Evolutionary conservation across 2,329 filamentous ascomycete genomes (phyloP), one percentile per base, ranked within the genome.

Genomic region (Monosporascus sp.): DNA sequence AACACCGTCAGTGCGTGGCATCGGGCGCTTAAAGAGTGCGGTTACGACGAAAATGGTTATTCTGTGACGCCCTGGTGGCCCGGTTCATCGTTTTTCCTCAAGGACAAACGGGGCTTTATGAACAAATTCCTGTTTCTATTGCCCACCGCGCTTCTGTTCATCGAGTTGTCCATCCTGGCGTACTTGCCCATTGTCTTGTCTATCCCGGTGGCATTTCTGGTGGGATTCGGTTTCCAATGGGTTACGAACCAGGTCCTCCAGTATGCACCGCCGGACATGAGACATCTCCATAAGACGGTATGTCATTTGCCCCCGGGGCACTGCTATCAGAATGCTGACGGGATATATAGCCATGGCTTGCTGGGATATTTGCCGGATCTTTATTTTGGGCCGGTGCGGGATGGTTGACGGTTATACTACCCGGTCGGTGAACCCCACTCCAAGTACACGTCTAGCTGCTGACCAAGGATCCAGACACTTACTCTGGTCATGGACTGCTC

Each of bases 291-390:
- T 68, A 90, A 88, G 73, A 97, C 94, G 55, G 87, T 91, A 77
- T 64, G 85, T 74, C 41, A 31, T 31, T 37, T 49, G 17, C 7
- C 5, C 40, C 41, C n/a, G 36, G 7, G 50, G 16, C 34, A 17
- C 27, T 7, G 8, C 27, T 31, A 22, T 24, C 45, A 4, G 22
- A 16, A 47, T 61, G 56, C 55, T 61, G 37, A 55, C 52, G 19
- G 17, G 27, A 27, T n/a, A 36, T 45, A 6, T 27, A 92, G 87
- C 93, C 94, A 14, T 97, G 92, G 80, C 78, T 99, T 61, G 87
- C 94, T 0, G 94, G 94, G 53, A 92, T 99, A 57, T 99, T 99
- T 73, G 87, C 91, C 0, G 92, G 79, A 2, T 89, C 92, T 0
- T 72, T 97, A 19, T 95, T 96, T 66, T 86, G 90, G 76, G 84